phyloP scores from a whole-genome alignment of 768 basidiomycete species.

The Macrolepiota dolichaula region DNA sequence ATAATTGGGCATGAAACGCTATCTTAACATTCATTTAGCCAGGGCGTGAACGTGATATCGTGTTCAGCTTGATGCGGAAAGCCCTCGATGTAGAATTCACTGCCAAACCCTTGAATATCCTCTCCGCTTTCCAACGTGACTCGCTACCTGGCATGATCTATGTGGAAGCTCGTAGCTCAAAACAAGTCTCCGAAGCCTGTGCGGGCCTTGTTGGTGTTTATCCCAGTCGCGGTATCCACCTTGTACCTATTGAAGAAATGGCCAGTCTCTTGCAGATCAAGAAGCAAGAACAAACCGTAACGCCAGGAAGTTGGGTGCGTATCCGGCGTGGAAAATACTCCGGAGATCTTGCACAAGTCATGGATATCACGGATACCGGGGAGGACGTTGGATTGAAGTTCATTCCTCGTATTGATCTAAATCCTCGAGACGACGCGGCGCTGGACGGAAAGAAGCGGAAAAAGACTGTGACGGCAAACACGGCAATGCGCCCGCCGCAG shows the following conservation, averaged over 20 bases:
- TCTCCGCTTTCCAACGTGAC: conserved; percentile 94
- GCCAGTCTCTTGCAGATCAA: conserved; percentile 93
- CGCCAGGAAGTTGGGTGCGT: conserved; percentile 91
- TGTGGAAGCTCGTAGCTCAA: conserved; percentile 87
- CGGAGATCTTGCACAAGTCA: conserved; percentile 92
- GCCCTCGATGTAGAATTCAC: conserved; percentile 81
- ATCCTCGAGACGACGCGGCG: conserved; percentile 75
- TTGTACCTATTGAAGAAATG: conserved; percentile 98
- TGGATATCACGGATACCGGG: conserved; percentile 90
- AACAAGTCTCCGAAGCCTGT: conserved; percentile 82
- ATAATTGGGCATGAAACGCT: neutral
- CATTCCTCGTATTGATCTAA: conserved; percentile 96
- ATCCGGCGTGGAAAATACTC: conserved; percentile 91
- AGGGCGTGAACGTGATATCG: conserved; percentile 89
- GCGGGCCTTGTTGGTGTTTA: conserved; percentile 93
- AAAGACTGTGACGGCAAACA: conserved; percentile 48
- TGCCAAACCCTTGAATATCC: conserved; percentile 75
- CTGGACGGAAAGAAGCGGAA: conserved; percentile 72
- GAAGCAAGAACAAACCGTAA: conserved; percentile 84
- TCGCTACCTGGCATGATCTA: conserved; percentile 95
- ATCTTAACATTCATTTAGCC: conserved; percentile 41
- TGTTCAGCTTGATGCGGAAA: conserved; percentile 94
- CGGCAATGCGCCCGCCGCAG: conserved; percentile 81
- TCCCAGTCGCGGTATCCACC: conserved; percentile 70
- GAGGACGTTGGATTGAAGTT: conserved; percentile 93